phyloP scores from a whole-genome alignment of 306 rosid genomes.

The Adenanthera pavonina region DNA sequence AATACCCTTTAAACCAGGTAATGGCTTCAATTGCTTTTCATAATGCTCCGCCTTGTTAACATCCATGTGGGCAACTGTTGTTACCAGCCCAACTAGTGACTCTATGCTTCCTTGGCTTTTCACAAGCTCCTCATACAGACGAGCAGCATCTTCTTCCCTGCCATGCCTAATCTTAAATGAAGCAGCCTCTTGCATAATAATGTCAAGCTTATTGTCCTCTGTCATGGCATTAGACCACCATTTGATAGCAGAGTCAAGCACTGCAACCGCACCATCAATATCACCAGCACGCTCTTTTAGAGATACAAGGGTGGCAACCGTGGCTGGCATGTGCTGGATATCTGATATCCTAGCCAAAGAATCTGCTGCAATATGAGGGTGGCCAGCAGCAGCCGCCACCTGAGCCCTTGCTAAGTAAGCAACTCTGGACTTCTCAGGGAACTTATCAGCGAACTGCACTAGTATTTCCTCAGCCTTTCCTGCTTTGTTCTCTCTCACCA shows the following conservation, averaged over 20 bases:
- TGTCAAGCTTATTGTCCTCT: conserved; percentile 76
- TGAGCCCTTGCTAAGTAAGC: conserved; percentile 85
- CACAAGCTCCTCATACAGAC: conserved; percentile 83
- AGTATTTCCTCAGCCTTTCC: conserved; percentile 91
- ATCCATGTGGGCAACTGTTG: conserved; percentile 81
- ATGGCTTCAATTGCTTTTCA: conserved; percentile 78
- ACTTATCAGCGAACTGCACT: conserved; percentile 72
- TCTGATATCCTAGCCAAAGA: conserved; percentile 80
- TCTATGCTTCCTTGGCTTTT: conserved; percentile 83
- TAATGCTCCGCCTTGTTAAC: conserved; percentile 87
- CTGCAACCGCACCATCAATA: conserved; percentile 84
- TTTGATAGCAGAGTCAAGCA: conserved; percentile 84
- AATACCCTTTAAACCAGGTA: conserved; percentile 81
- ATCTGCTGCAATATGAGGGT: conserved; percentile 87
- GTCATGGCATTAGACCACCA: conserved; percentile 97
- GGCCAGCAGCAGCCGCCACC: conserved; percentile 93
- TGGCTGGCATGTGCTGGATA: conserved; percentile 94
- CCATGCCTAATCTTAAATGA: conserved; percentile 89
- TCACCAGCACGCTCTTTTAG: conserved; percentile 91
- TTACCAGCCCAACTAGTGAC: conserved; percentile 85
- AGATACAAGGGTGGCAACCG: conserved; percentile 92
- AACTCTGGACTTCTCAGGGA: conserved; percentile 77
- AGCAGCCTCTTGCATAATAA: conserved; percentile 91
- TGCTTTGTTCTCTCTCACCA: conserved; percentile 94
- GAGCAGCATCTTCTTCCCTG: conserved; percentile 78